A percentile compares a stretch with the other conserved stretches of the same genome.
These are phyloP conservation scores for Apodospora peruviana DNA, from an alignment of 495 filamentous ascomycete species.

Conservation along the genomic window DNA sequence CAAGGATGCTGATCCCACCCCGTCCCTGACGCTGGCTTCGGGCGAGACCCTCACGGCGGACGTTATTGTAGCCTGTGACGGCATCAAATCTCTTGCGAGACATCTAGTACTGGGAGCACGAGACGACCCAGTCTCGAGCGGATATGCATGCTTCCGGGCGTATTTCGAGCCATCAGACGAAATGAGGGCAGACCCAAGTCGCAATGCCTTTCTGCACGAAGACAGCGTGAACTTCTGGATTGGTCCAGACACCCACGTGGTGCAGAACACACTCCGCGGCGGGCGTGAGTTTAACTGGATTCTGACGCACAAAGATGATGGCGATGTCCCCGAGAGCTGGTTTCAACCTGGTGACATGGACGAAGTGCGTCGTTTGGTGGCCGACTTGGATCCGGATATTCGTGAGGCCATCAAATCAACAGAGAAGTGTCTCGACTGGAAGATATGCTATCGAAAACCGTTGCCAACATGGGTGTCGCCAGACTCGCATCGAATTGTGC, in stretches of 20 bases:
- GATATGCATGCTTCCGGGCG: conserved; percentile 45
- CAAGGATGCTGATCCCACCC: conserved; percentile 30
- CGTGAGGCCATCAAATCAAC: conserved; percentile 42
- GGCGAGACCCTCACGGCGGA: conserved; percentile 24
- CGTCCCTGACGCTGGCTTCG: conserved; percentile 13
- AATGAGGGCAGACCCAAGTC: conserved; percentile 37
- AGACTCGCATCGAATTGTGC: conserved; percentile 35
- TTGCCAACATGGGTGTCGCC: conserved; percentile 42
- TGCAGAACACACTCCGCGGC: conserved; percentile 43
- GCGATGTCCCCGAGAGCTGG: conserved; percentile 45
- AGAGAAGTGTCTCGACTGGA: conserved; percentile 45
- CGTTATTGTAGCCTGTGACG: conserved; percentile 32
- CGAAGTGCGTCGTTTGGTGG: conserved; percentile 33
- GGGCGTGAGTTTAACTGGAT: conserved; percentile 52
- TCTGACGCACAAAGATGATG: conserved; percentile 39
- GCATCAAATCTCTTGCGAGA: conserved; percentile 41
- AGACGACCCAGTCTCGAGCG: conserved; percentile 40
- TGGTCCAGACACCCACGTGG: conserved; percentile 42
- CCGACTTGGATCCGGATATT: conserved; percentile 38
- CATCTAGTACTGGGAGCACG: conserved; percentile 41
- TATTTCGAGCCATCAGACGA: conserved; percentile 38
- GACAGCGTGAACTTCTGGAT: conserved; percentile 52
- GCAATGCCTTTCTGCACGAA: conserved; percentile 38
- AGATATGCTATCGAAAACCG: conserved; percentile 46
- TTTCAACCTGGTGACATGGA: conserved; percentile 45